Evolutionary conservation across 2,329 filamentous ascomycete genomes (phyloP).

Genomic region (Cladosporium cucumerinum): DNA sequence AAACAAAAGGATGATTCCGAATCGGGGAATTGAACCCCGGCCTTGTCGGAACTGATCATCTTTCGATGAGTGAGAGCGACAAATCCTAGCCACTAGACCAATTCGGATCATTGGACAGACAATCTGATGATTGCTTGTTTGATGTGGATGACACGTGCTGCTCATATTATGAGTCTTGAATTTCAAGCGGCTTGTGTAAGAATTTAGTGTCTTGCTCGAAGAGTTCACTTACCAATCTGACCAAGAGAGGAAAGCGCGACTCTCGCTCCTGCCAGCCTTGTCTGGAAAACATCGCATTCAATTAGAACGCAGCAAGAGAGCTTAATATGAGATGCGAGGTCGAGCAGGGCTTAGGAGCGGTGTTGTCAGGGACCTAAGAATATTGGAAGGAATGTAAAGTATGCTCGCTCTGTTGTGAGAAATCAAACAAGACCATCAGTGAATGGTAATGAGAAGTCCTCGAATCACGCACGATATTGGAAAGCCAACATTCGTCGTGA

Average conservation of each 20-base stretch:
- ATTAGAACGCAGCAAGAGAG: not conserved
- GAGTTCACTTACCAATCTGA: not conserved
- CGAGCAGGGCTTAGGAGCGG: not conserved
- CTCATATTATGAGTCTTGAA: too few relatives aligned
- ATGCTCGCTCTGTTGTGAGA: not conserved
- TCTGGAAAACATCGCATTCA: not conserved
- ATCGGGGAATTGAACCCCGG: conserved; percentile 10
- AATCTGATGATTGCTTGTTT: not conserved
- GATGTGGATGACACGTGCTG: too few relatives aligned
- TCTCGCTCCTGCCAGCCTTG: not conserved
- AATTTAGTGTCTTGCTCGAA: not conserved
- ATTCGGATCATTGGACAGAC: not conserved
- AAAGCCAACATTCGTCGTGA: not conserved
- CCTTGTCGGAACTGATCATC: conserved; percentile 6
- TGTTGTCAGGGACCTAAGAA: not conserved
- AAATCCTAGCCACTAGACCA: conserved; percentile 13
- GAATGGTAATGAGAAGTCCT: not conserved
- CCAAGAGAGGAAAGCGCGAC: not conserved
- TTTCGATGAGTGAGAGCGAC: conserved; percentile 2
- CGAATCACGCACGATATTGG: not conserved
- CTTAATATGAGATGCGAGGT: not conserved
- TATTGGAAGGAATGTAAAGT: not conserved
- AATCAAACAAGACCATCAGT: not conserved
- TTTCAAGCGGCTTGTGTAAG: too few relatives aligned
- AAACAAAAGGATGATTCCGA: not conserved